Evolutionary conservation across 257 asterid species (phyloP), one percentile per base, ranked within the genome.

Genomic region (Apocynum venetum): DNA sequence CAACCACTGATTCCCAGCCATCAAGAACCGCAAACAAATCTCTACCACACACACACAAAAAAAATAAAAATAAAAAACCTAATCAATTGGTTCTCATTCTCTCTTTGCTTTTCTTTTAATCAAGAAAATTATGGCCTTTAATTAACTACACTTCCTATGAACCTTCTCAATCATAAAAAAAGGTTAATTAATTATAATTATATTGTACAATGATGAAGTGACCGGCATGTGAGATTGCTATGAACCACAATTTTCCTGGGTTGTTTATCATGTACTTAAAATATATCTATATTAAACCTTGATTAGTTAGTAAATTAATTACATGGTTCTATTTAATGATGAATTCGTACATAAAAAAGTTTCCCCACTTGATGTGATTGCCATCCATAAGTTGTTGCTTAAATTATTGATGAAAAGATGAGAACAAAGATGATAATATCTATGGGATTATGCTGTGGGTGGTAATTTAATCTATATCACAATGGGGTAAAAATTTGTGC

Each of bases 301-400:
- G 49, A 15, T 75, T 75, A 75, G 53, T 46, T 60, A 25, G 36
- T 66, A 43, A 70, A 9, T 61, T 76, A 31, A 25, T 64, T 36
- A 35, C 11, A 36, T 40, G 46, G 31, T 35, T 71, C 10, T 46
- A 48, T 48, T 71, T 51, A 63, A 41, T 10, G 36, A 19, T 68
- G 61, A 43, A 10, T 56, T 55, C 41, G 51, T 55, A 73, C 3
- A 17, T 6, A 8, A 14, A 70, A 76, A 48, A 80, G 61, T 86
- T 36, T 63, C 80, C 80, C 82, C 75, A 78, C 73, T 49, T 74
- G 64, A 83, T 73, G 84, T 68, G 77, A 81, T 79, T 81, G 88
- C 89, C 82, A 83, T 86, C 87, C 86, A 81, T 74, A 75, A 56
- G 20, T 71, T 70, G 35, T 8, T 70, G 52, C 64, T 84, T 83